Conservation (phyloP, 108 stramenopile genomes). For the Pseudonitzschia delicatissima region DNA sequence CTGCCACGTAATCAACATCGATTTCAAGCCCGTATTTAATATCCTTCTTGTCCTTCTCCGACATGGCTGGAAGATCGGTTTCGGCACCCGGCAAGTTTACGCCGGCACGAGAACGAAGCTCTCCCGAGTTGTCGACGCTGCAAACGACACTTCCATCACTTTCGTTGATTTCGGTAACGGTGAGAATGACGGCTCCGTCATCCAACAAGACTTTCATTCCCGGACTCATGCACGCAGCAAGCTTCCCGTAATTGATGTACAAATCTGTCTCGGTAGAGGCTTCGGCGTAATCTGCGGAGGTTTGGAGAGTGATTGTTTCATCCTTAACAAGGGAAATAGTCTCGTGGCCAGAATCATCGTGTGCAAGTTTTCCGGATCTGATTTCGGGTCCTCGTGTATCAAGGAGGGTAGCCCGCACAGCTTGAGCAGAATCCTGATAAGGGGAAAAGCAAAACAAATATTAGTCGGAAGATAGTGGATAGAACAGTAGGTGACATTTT, state of each 20-base stretch:
- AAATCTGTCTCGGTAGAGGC: slow-evolving; percentile 68
- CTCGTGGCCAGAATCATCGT: slow-evolving; percentile 73
- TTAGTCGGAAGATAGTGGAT: too few species aligned
- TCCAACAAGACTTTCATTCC: slow-evolving; percentile 93
- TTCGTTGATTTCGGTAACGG: slow-evolving; percentile 64
- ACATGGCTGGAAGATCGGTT: slow-evolving; percentile 87
- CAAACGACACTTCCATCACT: slow-evolving; percentile 60
- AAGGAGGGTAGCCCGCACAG: slow-evolving; percentile 79
- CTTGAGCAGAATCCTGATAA: slow-evolving; percentile 36
- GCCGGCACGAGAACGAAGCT: slow-evolving; percentile 90
- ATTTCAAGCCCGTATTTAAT: slow-evolving; percentile 86
- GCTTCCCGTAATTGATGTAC: slow-evolving; percentile 76
- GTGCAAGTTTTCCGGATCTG: slow-evolving; percentile 79
- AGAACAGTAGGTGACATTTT: slow-evolving; percentile 10
- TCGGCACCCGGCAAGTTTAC: slow-evolving; percentile 96
- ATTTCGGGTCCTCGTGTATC: slow-evolving; percentile 97
- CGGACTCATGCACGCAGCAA: slow-evolving; percentile 55
- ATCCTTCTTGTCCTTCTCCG: slow-evolving; percentile 84
- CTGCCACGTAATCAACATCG: slow-evolving; percentile 91
- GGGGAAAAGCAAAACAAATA: slow-evolving; percentile 12
- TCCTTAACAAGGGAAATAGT: slow-evolving; percentile 62
- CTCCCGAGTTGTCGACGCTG: slow-evolving; percentile 76
- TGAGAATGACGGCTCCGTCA: slow-evolving; percentile 91
- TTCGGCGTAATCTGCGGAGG: slow-evolving; percentile 40
- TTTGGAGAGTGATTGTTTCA: slow-evolving; percentile 59